phyloP scores from a whole-genome alignment of 495 filamentous ascomycete genomes.

The Daldinia caldariorum region DNA sequence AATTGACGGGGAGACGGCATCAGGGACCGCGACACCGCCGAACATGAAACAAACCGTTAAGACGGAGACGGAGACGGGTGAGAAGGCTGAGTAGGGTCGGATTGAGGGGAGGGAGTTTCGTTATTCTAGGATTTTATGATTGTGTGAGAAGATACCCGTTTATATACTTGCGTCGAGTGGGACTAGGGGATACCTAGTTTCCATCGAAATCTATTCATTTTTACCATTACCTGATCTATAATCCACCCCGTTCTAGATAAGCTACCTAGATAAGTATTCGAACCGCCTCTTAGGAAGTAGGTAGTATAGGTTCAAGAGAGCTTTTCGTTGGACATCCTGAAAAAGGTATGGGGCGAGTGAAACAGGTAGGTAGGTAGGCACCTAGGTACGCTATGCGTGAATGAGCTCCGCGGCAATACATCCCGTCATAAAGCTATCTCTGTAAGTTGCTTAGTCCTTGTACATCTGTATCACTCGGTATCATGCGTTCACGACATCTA shows the following conservation, averaged over 20 bases:
- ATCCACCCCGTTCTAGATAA: background rate
- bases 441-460: background rate
- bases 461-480: background rate
- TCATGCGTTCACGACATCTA: too few relatives aligned
- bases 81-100: constrained; percentile 20
- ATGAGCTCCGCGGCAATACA: background rate
- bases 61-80: constrained; percentile 25
- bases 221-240: background rate
- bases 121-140: constrained; percentile 14
- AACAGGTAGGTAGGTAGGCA: too few relatives aligned
- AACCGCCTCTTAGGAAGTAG: background rate
- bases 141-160: constrained; percentile 36
- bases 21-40: constrained; percentile 27
- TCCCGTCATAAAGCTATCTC: background rate
- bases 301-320: background rate
- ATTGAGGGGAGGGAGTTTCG: background rate
- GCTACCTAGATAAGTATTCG: too few relatives aligned
- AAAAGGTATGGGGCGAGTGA: background rate
- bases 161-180: background rate
- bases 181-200: background rate
- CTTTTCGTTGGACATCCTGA: background rate
- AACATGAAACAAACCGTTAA: constrained; percentile 22
- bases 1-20: constrained; percentile 30
- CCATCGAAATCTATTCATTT: background rate
- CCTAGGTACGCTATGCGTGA: background rate